A percentile compares a stretch with the other conserved stretches of the same genome.
phyloP scores from a whole-genome alignment of 345 rosid genomes.

The Sonneratia alba region DNA sequence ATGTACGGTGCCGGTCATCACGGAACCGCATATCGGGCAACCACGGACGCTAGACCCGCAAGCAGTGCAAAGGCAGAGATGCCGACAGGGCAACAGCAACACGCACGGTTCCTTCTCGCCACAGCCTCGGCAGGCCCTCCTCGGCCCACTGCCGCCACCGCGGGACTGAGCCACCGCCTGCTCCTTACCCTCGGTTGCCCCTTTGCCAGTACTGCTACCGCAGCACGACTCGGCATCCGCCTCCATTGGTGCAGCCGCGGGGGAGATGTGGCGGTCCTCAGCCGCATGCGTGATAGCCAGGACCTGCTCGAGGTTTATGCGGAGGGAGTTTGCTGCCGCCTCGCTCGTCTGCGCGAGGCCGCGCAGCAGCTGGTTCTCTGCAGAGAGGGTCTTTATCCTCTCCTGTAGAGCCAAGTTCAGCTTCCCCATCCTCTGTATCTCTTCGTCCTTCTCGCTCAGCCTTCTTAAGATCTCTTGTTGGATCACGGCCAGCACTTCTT shows the following conservation, averaged over 20 bases:
- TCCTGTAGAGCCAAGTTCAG: constrained; percentile 62
- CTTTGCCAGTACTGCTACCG: constrained; percentile 32
- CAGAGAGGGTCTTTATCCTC: constrained; percentile 33
- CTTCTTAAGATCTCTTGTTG: constrained; percentile 32
- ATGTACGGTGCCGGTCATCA: constrained; percentile 1
- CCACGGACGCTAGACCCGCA: constrained; percentile 30
- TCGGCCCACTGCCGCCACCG: constrained; percentile 1
- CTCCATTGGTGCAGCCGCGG: constrained; percentile 9
- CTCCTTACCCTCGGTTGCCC: not conserved
- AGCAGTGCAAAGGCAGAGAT: constrained; percentile 65
- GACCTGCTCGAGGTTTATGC: constrained; percentile 46
- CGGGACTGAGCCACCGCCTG: not conserved
- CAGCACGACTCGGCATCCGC: constrained; percentile 56
- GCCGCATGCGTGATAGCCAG: constrained; percentile 22
- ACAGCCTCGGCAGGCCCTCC: constrained; percentile 41
- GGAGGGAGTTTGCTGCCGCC: constrained; percentile 52
- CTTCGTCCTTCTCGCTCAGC: constrained; percentile 59
- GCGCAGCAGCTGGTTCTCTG: constrained; percentile 60
- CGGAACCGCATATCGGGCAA: not conserved
- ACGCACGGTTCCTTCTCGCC: constrained; percentile 61
- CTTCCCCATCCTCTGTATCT: constrained; percentile 41
- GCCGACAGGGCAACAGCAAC: constrained; percentile 79
- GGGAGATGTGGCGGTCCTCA: constrained; percentile 10
- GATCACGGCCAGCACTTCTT: constrained; percentile 32
- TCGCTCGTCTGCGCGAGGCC: constrained; percentile 62